Conservation (phyloP, 495 filamentous ascomycete species). For the Symbiotaphrina buchneri region DNA sequence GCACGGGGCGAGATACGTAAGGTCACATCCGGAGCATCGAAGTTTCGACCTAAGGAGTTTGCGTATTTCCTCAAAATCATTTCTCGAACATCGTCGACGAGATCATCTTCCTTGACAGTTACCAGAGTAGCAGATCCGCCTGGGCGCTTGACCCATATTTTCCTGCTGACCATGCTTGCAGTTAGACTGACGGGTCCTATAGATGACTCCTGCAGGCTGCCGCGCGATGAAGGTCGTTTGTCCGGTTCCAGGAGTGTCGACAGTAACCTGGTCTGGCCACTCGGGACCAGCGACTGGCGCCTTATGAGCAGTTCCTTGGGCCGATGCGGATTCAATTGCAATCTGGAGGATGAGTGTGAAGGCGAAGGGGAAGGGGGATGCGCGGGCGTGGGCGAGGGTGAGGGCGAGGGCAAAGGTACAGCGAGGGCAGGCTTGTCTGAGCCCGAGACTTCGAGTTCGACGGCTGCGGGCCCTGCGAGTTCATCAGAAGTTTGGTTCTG, state of each 20-base stretch:
- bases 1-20: constrained; percentile 34
- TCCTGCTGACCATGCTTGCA: constrained; percentile 40
- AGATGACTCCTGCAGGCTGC: too few species aligned
- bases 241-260: constrained; percentile 7
- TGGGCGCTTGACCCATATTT: constrained; percentile 84
- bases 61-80: constrained; percentile 81
- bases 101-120: constrained; percentile 60
- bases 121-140: constrained; percentile 73
- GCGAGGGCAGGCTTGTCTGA: too few species aligned
- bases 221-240: constrained; percentile 1
- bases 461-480: too few species aligned
- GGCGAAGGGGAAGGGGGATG: too few species aligned
- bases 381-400: too few species aligned
- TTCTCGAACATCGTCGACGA: constrained; percentile 90
- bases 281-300: constrained; percentile 26
- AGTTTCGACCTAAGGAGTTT: constrained; percentile 72
- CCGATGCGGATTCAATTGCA: too few species aligned
- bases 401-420: too few species aligned
- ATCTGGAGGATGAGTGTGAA: too few species aligned
- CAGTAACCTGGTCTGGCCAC: constrained; percentile 21
- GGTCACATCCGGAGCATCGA: constrained; percentile 71
- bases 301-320: constrained; percentile 14
- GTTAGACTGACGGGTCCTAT: constrained; percentile 10
- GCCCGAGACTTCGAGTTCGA: too few species aligned
- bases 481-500: too few species aligned